Evolutionary conservation across 306 rosid species (phyloP).

Genomic region (Trifolium repens): DNA sequence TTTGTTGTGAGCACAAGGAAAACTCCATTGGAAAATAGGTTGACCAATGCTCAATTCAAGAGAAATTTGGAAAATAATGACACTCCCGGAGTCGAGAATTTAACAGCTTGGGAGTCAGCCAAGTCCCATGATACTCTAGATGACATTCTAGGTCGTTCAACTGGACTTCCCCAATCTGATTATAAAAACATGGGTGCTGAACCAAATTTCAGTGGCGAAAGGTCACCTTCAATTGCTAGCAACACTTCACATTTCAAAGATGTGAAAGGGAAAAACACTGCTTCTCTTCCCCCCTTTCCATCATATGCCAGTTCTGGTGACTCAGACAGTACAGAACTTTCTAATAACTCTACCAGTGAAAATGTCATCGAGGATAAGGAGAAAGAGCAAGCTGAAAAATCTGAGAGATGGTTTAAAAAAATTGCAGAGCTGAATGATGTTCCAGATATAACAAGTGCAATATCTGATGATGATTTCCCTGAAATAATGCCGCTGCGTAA

Average conservation of each 20-base stretch:
- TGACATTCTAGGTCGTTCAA: slow-evolving; percentile 43
- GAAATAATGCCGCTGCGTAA: slow-evolving; percentile 94
- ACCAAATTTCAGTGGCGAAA: slow-evolving; percentile 34
- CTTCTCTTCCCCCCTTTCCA: slow-evolving; percentile 61
- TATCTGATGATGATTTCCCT: slow-evolving; percentile 86
- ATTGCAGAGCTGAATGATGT: slow-evolving; percentile 80
- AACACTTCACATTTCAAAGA: slow-evolving; percentile 43
- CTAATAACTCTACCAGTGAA: slow-evolving; percentile 44
- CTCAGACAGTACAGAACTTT: slow-evolving; percentile 32
- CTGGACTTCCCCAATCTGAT: slow-evolving; percentile 47
- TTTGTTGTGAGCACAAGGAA: slow-evolving; percentile 94
- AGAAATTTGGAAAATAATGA: slow-evolving; percentile 60
- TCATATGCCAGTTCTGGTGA: slow-evolving; percentile 44
- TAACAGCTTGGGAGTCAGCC: slow-evolving; percentile 30
- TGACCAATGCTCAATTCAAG: slow-evolving; percentile 61
- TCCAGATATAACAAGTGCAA: slow-evolving; percentile 62
- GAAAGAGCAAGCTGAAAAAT: slow-evolving; percentile 74
- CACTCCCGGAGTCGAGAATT: slow-evolving; percentile 41
- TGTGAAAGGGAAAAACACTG: slow-evolving; percentile 46
- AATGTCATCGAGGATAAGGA: slow-evolving; percentile 47
- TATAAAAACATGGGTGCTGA: slow-evolving; percentile 37
- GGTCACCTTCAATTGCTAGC: slow-evolving; percentile 37
- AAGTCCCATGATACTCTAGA: slow-evolving; percentile 46
- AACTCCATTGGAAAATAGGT: slow-evolving; percentile 80
- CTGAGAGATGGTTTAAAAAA: slow-evolving; percentile 89